Conservation (phyloP, 805 yeast genomes). For the Starmera pachycereana region DNA sequence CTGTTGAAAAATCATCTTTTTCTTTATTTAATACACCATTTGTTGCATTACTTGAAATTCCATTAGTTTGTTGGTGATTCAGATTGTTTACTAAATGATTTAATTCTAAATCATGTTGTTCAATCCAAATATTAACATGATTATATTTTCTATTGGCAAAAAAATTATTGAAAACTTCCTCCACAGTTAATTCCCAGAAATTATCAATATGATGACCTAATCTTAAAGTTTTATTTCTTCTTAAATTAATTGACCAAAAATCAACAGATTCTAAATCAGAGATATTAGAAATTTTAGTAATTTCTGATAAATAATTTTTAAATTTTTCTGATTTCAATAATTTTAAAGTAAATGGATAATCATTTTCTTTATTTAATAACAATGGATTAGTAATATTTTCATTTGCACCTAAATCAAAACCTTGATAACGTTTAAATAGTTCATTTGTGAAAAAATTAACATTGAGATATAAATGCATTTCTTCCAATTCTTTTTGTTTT, state of each 20-base stretch:
- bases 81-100: slow-evolving; percentile 2
- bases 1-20: too few species aligned
- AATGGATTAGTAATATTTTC: slow-evolving; percentile 33
- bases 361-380: slow-evolving; percentile 31
- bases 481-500: slow-evolving; percentile 53
- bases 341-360: slow-evolving; percentile 39
- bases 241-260: slow-evolving; percentile 54
- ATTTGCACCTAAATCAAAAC: slow-evolving; percentile 72
- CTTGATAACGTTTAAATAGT: slow-evolving; percentile 50
- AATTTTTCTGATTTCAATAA: slow-evolving; percentile 48
- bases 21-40: neutral
- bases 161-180: slow-evolving; percentile 36
- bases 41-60: slow-evolving; percentile 13
- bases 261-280: slow-evolving; percentile 30
- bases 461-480: slow-evolving; percentile 52
- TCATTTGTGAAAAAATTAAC: slow-evolving; percentile 45
- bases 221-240: slow-evolving; percentile 65
- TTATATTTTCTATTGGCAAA: slow-evolving; percentile 34
- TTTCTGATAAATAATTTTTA: slow-evolving; percentile 35
- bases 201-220: slow-evolving; percentile 21
- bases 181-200: slow-evolving; percentile 31
- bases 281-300: slow-evolving; percentile 32
- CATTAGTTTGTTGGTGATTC: slow-evolving; percentile 8
- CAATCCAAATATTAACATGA: slow-evolving; percentile 53
- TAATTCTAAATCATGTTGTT: slow-evolving; percentile 35